A percentile compares a stretch with the other conserved stretches of the same genome.
Evolutionary conservation across 2,329 filamentous ascomycete genomes (phyloP).

Genomic region (Arthrobotrys sinensis): DNA sequence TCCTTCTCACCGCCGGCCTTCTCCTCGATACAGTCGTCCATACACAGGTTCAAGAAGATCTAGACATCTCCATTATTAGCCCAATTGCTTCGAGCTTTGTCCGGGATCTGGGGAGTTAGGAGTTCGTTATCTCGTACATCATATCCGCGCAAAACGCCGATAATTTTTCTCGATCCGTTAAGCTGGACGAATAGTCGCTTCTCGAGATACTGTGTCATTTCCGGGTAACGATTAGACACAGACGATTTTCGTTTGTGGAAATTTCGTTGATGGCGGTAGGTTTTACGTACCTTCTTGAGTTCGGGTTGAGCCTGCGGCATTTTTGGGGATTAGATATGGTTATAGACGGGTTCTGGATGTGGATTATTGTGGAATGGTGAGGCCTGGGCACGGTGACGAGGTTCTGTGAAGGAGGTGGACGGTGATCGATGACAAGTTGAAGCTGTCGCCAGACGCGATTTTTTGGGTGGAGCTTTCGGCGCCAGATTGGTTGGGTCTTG

Average conservation of each 20-base stretch:
- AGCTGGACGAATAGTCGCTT: constrained; percentile 98
- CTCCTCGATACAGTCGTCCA: constrained; percentile 97
- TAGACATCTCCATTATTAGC: constrained; percentile 67
- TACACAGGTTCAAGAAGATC: constrained; percentile 98
- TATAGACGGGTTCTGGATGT: neutral
- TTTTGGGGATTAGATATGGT: constrained; percentile 19
- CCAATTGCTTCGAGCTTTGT: neutral
- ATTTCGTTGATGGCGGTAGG: constrained; percentile 26
- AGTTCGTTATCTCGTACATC: constrained; percentile 77
- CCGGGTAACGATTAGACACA: constrained; percentile 35
- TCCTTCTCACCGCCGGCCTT: constrained; percentile 92
- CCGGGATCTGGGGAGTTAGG: neutral
- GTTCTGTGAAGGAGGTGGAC: constrained; percentile 23
- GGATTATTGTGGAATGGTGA: neutral
- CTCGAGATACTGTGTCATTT: constrained; percentile 85
- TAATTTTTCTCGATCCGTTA: constrained; percentile 97
- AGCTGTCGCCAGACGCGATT: constrained; percentile 57
- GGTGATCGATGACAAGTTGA: constrained; percentile 39
- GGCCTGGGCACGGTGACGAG: constrained; percentile 9
- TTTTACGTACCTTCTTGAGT: constrained; percentile 86
- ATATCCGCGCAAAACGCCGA: constrained; percentile 93
- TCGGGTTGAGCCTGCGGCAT: constrained; percentile 99
- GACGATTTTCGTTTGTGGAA: constrained; percentile 14
- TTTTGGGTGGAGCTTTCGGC: constrained; percentile 50
- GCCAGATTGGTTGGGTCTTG: constrained; percentile 41